These are phyloP conservation scores for Angomonas deanei DNA, from an alignment of 208 protist species.

Conservation along the genomic window DNA sequence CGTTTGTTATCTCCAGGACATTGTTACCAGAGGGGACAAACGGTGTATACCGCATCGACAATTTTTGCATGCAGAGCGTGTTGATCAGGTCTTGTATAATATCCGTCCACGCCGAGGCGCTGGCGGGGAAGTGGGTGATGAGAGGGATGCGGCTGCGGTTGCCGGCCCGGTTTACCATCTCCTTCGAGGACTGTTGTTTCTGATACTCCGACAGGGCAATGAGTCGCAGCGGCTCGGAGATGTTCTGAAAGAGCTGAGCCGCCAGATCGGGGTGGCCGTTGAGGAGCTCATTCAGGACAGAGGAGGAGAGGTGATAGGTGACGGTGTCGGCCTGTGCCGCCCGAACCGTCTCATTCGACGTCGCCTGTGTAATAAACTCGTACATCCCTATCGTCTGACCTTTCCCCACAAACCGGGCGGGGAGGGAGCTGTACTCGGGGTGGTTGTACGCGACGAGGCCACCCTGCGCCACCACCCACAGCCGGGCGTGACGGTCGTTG, in stretches of 20 bases:
- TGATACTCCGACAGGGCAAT: conserved; percentile 62
- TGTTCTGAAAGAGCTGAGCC: conserved; percentile 69
- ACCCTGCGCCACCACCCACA: conserved; percentile 67
- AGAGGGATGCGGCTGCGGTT: conserved; percentile 40
- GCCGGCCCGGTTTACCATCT: conserved; percentile 37
- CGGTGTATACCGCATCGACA: conserved; percentile 49
- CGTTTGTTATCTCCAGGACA: conserved; percentile 6
- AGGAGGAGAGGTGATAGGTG: conserved; percentile 71
- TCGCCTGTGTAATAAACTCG: conserved; percentile 66
- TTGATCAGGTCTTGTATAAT: conserved; percentile 61
- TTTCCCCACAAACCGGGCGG: conserved; percentile 44
- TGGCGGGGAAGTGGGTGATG: conserved; percentile 20
- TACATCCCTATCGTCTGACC: conserved; percentile 78
- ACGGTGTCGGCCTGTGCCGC: conserved; percentile 63
- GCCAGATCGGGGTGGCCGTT: conserved; percentile 68
- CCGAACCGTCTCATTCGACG: conserved; percentile 62
- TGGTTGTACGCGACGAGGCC: conserved; percentile 45
- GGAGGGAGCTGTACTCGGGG: conserved; percentile 43
- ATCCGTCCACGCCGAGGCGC: conserved; percentile 48
- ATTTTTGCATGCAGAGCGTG: conserved; percentile 33
- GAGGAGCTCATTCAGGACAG: conserved; percentile 63
- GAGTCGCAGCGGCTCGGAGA: conserved; percentile 63
- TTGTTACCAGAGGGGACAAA: conserved; percentile 16
- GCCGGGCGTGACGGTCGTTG: conserved; percentile 47
- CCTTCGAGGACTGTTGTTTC: conserved; percentile 28